Conservation (phyloP, 2,329 filamentous ascomycete genomes). For the Coniochaeta hoffmannii region DNA sequence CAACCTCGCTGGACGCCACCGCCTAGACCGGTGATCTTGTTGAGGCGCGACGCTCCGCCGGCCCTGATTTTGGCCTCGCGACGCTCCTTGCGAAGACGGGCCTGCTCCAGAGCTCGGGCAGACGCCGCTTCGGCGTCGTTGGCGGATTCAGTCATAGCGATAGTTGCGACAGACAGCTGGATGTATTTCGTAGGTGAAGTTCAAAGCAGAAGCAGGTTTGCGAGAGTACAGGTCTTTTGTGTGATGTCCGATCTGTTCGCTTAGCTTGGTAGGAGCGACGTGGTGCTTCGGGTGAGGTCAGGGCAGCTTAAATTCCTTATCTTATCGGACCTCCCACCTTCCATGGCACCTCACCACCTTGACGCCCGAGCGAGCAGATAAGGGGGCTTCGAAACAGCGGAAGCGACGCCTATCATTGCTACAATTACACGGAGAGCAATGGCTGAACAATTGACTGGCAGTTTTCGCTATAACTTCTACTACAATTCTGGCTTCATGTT, state of each 20-base stretch:
- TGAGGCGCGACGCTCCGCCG: conserved; percentile 61
- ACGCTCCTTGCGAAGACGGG: conserved; percentile 69
- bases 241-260: too few species aligned
- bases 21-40: conserved; percentile 67
- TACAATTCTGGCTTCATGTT: neutral
- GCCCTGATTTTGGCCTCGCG: conserved; percentile 72
- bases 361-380: too few species aligned
- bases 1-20: conserved; percentile 44
- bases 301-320: conserved; percentile 11
- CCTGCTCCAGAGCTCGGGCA: conserved; percentile 53
- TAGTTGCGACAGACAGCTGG: neutral
- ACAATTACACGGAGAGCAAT: neutral
- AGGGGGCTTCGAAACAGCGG: too few species aligned
- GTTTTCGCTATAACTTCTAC: neutral
- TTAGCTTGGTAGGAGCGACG: neutral
- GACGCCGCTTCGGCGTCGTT: conserved; percentile 37
- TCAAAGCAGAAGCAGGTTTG: too few species aligned
- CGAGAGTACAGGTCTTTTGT: neutral
- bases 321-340: conserved; percentile 11
- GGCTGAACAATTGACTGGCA: neutral
- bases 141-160: conserved; percentile 33
- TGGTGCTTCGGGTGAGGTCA: conserved; percentile 3
- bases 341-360: neutral
- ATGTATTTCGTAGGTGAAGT: too few species aligned
- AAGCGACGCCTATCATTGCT: too few species aligned